A percentile compares a stretch with the other conserved stretches of the same genome.
Evolutionary conservation across 2,329 filamentous ascomycete species (phyloP).

Genomic region (Blastomyces percursus): DNA sequence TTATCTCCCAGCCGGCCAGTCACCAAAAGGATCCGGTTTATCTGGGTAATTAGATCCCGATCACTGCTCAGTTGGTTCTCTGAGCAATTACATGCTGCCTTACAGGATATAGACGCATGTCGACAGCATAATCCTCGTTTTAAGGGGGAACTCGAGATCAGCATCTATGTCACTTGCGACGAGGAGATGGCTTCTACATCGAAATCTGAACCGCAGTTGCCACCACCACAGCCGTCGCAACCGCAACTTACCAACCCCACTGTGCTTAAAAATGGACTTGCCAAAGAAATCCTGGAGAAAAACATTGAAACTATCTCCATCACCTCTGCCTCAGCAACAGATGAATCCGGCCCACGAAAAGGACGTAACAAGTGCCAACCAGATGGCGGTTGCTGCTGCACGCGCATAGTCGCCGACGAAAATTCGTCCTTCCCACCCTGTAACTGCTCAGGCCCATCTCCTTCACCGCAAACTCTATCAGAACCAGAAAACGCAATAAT

Average conservation of each 20-base stretch:
- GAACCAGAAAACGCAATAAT: conserved; percentile 6
- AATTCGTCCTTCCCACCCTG: conserved; percentile 29
- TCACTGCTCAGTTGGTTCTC: conserved; percentile 45
- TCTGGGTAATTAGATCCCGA: conserved; percentile 50
- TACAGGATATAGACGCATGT: conserved; percentile 32
- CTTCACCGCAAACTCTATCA: conserved; percentile 14
- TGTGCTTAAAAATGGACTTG: background rate
- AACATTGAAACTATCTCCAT: conserved; percentile 20
- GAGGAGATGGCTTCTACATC: conserved; percentile 19
- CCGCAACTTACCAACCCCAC: background rate
- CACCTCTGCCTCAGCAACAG: conserved; percentile 12
- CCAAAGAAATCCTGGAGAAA: background rate
- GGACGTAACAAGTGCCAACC: conserved; percentile 17
- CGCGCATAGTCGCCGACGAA: conserved; percentile 37
- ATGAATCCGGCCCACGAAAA: conserved; percentile 5
- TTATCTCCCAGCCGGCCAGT: conserved; percentile 11
- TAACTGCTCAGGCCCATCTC: conserved; percentile 26
- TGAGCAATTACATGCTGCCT: conserved; percentile 37
- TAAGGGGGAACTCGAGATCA: conserved; percentile 40
- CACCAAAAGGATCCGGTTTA: conserved; percentile 43
- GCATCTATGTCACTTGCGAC: conserved; percentile 47
- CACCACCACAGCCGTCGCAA: background rate
- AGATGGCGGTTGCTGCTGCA: conserved; percentile 40
- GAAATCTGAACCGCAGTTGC: background rate
- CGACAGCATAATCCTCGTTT: conserved; percentile 22